Percentiles rank a stretch among this genome's conserved stretches.
Conservation (phyloP, 495 filamentous ascomycete species). For the Penicillium tannophilum region DNA sequence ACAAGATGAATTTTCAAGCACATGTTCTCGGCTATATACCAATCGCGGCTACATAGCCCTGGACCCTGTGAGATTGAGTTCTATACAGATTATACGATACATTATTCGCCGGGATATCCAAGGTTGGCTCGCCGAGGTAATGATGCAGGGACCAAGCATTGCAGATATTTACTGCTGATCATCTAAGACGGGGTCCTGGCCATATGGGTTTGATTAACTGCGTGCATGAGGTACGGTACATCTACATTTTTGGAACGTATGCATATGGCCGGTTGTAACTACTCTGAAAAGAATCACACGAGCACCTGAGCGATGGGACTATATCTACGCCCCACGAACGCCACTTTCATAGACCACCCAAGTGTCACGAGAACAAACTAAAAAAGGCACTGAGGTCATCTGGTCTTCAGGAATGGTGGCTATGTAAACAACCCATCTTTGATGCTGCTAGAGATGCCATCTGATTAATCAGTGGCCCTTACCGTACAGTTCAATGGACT, state of each 20-base stretch:
- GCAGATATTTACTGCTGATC: neutral
- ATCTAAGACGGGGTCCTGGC: neutral
- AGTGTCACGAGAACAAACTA: too few relatives aligned
- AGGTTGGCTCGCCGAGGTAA: neutral
- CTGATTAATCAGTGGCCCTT: neutral
- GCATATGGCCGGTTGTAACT: neutral
- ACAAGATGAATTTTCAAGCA: neutral
- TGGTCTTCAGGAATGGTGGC: neutral
- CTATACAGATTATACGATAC: neutral
- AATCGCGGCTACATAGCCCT: neutral
- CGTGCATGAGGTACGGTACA: neutral
- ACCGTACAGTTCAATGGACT: neutral
- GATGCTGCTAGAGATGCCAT: neutral
- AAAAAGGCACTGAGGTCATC: neutral
- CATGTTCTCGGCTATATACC: constrained; percentile 3
- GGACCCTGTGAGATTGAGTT: neutral
- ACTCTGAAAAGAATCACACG: neutral
- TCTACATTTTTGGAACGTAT: neutral
- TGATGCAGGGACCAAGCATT: neutral
- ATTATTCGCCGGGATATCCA: neutral
- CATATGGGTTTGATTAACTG: neutral
- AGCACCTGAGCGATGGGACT: neutral
- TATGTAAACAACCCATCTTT: neutral
- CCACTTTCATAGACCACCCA: neutral
- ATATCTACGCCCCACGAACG: neutral